Conservation (phyloP, 2,329 filamentous ascomycete genomes). For the Colletotrichum phormii region DNA sequence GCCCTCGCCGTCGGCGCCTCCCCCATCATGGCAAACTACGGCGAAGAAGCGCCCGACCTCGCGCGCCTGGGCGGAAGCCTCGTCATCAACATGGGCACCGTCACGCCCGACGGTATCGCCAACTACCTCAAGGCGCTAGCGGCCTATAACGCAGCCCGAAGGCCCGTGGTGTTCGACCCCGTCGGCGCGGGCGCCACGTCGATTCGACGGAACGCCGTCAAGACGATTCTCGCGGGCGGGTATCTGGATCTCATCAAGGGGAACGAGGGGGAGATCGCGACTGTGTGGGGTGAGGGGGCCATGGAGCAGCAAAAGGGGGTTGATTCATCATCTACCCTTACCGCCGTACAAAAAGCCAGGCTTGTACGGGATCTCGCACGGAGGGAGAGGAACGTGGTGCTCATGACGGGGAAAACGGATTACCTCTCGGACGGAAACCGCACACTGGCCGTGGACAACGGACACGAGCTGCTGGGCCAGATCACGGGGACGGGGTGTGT, state of each 20-base stretch:
- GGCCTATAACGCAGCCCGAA: constrained; percentile 83
- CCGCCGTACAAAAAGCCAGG: constrained; percentile 60
- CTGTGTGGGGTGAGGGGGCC: constrained; percentile 69
- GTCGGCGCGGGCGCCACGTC: constrained; percentile 67
- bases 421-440: constrained; percentile 79
- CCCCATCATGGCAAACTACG: constrained; percentile 94
- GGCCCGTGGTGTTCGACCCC: constrained; percentile 87
- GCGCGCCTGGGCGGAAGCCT: constrained; percentile 80
- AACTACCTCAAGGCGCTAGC: constrained; percentile 80
- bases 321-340: constrained; percentile 73
- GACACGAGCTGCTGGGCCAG: constrained; percentile 75
- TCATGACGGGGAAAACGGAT: constrained; percentile 86
- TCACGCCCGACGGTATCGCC: constrained; percentile 77
- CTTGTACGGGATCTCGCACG: constrained; percentile 76
- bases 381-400: constrained; percentile 76
- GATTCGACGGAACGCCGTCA: constrained; percentile 77
- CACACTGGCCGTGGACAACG: constrained; percentile 79
- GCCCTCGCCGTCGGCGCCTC: constrained; percentile 86
- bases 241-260: constrained; percentile 93
- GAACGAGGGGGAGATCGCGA: constrained; percentile 88
- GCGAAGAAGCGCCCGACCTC: constrained; percentile 84
- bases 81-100: constrained; percentile 95
- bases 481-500: constrained; percentile 89
- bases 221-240: constrained; percentile 76
- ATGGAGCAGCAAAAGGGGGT: constrained; percentile 80